Conservation (phyloP, 208 protist genomes). For the Phytomonas sp. region DNA sequence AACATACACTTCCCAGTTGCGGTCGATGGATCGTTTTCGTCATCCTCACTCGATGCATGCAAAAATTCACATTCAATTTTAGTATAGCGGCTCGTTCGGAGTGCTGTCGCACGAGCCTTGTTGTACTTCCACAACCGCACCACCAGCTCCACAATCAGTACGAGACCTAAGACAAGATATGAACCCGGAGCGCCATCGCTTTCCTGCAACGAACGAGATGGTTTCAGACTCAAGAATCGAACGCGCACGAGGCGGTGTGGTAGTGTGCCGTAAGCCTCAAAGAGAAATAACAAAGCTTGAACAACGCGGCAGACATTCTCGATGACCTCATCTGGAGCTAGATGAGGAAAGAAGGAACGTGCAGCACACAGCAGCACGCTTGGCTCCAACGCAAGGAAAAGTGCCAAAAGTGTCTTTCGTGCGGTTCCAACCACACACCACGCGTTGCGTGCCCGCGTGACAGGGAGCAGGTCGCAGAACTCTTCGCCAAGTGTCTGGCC, state of each 20-base stretch:
- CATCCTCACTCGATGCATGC: conserved; percentile 20
- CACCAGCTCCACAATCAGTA: conserved; percentile 63
- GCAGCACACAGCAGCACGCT: conserved; percentile 37
- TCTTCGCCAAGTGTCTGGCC: conserved; percentile 81
- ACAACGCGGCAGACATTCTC: conserved; percentile 36
- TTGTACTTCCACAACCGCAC: conserved; percentile 68
- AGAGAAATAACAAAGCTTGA: conserved; percentile 61
- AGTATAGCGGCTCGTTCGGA: not conserved
- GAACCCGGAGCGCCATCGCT: conserved; percentile 52
- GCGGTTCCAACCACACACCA: conserved; percentile 25
- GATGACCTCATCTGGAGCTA: conserved; percentile 58
- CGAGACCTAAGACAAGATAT: conserved; percentile 60
- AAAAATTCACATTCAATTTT: not conserved
- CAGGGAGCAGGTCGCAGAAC: conserved; percentile 79
- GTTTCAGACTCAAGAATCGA: conserved; percentile 69
- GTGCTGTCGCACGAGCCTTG: conserved; percentile 9
- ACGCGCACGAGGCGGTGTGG: conserved; percentile 53
- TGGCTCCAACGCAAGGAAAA: conserved; percentile 52
- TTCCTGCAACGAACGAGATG: conserved; percentile 31
- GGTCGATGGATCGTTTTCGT: conserved; percentile 20
- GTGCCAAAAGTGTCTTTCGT: conserved; percentile 44
- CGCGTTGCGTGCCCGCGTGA: conserved; percentile 25
- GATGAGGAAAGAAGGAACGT: conserved; percentile 39
- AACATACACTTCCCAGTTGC: conserved; percentile 74
- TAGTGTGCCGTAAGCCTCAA: conserved; percentile 71